Evolutionary conservation across 805 yeast species (phyloP).

Genomic region (Yueomyces sp.): DNA sequence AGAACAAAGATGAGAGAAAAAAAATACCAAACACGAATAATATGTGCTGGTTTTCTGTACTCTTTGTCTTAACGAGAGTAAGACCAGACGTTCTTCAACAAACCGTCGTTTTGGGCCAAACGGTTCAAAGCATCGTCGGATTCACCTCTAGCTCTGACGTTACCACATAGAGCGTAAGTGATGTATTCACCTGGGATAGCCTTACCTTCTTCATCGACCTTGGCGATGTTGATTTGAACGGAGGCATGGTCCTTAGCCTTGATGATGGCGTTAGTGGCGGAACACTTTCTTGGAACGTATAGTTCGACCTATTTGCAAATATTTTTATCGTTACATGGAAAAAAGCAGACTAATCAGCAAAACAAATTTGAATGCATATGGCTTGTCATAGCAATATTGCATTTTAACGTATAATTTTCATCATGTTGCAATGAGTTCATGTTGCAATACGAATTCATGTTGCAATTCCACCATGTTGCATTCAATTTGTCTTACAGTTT

Average conservation of each 20-base stretch:
- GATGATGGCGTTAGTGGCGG: slow-evolving; percentile 99
- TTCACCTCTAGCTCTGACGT: slow-evolving; percentile 98
- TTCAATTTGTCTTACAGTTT: too few species aligned
- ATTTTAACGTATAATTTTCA: neutral
- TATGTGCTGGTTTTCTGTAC: neutral
- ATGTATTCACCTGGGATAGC: slow-evolving; percentile 81
- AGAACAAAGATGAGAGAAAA: too few species aligned
- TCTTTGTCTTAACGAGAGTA: slow-evolving; percentile 63
- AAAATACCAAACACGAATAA: too few species aligned
- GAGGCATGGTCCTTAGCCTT: slow-evolving; percentile 99
- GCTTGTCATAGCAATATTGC: neutral
- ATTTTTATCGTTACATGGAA: neutral
- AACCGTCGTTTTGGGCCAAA: slow-evolving; percentile 97
- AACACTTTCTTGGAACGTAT: slow-evolving; percentile 99
- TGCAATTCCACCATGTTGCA: too few species aligned
- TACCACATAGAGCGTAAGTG: slow-evolving; percentile 95
- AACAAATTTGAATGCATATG: neutral
- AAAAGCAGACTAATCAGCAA: too few species aligned
- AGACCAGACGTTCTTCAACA: slow-evolving; percentile 90
- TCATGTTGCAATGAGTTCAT: neutral
- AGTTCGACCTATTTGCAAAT: slow-evolving; percentile 69
- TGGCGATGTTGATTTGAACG: slow-evolving; percentile 97
- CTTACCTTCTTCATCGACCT: slow-evolving; percentile 94
- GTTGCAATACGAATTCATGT: too few species aligned
- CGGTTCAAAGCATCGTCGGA: slow-evolving; percentile 99